phyloP scores from a whole-genome alignment of 1,284 basidiomycete genomes.

The Fomitopsis schrenkii region DNA sequence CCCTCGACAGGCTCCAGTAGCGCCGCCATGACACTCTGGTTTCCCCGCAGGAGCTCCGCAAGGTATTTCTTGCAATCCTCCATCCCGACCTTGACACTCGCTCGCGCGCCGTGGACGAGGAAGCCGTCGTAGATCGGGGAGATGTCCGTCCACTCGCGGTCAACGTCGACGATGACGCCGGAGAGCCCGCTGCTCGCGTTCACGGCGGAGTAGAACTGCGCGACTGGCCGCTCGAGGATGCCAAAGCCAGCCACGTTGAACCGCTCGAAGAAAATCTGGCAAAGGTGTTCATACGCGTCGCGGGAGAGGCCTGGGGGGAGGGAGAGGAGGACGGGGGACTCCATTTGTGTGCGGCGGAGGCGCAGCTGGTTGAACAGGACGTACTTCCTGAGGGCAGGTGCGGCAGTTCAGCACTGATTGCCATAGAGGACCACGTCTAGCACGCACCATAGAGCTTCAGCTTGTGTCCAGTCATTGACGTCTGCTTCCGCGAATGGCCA shows the following conservation, averaged over 20 bases:
- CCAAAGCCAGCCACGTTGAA: conserved; percentile 89
- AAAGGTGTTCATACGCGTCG: conserved; percentile 68
- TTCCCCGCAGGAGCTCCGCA: conserved; percentile 63
- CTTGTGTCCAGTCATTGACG: conserved; percentile 83
- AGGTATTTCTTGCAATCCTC: conserved; percentile 76
- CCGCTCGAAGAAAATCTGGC: conserved; percentile 92
- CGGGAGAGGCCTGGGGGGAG: conserved; percentile 72
- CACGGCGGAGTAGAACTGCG: conserved; percentile 76
- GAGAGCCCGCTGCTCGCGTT: conserved; percentile 53
- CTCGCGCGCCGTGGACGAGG: conserved; percentile 56
- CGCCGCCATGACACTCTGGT: conserved; percentile 61
- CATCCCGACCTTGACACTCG: conserved; percentile 62
- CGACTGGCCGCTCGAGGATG: conserved; percentile 81
- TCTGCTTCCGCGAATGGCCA: conserved; percentile 84
- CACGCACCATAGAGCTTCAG: conserved; percentile 86
- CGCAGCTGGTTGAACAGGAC: conserved; percentile 76
- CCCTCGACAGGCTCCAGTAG: conserved; percentile 43
- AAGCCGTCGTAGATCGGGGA: conserved; percentile 81
- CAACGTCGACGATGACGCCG: conserved; percentile 86
- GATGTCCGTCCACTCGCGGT: conserved; percentile 72
- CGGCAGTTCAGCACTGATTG: background rate
- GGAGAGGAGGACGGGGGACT: conserved; percentile 80
- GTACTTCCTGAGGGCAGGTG: conserved; percentile 65
- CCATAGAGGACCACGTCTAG: background rate
- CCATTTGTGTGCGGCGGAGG: conserved; percentile 81